Evolutionary conservation across 1,284 basidiomycete genomes (phyloP).

Genomic region (Gymnopus androsaceus): DNA sequence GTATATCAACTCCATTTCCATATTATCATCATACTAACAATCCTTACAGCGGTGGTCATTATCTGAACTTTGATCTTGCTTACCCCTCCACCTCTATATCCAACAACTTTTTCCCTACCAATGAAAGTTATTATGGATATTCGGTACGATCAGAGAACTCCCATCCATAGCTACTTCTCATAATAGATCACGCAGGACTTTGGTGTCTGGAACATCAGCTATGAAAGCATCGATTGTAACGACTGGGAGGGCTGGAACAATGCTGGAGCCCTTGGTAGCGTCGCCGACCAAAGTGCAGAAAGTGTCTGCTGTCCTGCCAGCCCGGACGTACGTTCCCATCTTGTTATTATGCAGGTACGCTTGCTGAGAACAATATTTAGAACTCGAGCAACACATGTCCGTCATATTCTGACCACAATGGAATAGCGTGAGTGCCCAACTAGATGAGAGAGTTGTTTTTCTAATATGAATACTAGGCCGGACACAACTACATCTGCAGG

Average conservation of each 20-base stretch:
- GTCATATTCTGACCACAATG: constrained; percentile 70
- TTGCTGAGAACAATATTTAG: constrained; percentile 34
- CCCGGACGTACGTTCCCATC: constrained; percentile 50
- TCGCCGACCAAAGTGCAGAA: constrained; percentile 49
- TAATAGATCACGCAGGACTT: constrained; percentile 54
- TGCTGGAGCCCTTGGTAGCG: constrained; percentile 64
- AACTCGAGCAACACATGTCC: constrained; percentile 60
- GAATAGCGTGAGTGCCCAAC: constrained; percentile 56
- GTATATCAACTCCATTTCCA: constrained; percentile 40
- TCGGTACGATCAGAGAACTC: constrained; percentile 41
- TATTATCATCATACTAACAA: neutral
- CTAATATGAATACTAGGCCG: constrained; percentile 34
- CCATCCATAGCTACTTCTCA: constrained; percentile 2
- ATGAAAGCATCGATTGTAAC: constrained; percentile 59
- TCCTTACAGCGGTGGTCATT: constrained; percentile 47
- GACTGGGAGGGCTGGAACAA: constrained; percentile 65
- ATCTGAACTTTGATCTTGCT: constrained; percentile 70
- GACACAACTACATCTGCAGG: constrained; percentile 40
- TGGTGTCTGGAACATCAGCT: constrained; percentile 80
- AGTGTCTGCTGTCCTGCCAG: constrained; percentile 71
- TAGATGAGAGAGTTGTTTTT: neutral
- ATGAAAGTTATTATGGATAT: constrained; percentile 53
- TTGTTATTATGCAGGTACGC: constrained; percentile 6
- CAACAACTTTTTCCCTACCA: constrained; percentile 69
- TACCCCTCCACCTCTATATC: constrained; percentile 74